phyloP scores from a whole-genome alignment of 2,329 filamentous ascomycete species.

The Venturia oleaginea region DNA sequence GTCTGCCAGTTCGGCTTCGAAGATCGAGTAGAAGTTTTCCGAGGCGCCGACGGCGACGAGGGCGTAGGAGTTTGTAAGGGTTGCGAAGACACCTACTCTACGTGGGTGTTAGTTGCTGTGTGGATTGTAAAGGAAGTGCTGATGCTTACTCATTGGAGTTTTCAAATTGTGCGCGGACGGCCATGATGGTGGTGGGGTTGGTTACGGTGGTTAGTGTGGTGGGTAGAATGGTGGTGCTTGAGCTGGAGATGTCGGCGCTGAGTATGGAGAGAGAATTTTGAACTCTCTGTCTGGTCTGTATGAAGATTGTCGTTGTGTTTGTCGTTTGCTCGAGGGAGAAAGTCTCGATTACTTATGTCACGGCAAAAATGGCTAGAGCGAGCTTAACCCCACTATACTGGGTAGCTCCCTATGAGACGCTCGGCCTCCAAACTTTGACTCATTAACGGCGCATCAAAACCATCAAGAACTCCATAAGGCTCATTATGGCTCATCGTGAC shows the following conservation, averaged over 20 bases:
- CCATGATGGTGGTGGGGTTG: slow-evolving; percentile 31
- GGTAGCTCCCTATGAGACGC: not conserved
- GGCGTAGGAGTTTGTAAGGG: slow-evolving; percentile 94
- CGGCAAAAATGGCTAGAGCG: not conserved
- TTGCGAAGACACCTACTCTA: slow-evolving; percentile 93
- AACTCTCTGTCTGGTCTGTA: not conserved
- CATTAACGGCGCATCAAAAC: not conserved
- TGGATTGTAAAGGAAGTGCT: slow-evolving; percentile 15
- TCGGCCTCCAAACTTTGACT: not conserved
- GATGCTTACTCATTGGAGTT: slow-evolving; percentile 76
- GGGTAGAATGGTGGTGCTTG: not conserved
- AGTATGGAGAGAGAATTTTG: not conserved
- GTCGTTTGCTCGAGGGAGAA: not conserved
- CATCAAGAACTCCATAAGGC: not conserved
- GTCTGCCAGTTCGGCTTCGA: slow-evolving; percentile 96
- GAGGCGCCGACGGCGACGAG: slow-evolving; percentile 89
- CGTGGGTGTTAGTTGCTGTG: not conserved
- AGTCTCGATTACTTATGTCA: not conserved
- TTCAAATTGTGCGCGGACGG: slow-evolving; percentile 60
- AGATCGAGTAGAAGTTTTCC: slow-evolving; percentile 92
- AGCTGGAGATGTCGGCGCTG: not conserved
- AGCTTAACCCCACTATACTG: not conserved
- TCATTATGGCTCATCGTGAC: not conserved
- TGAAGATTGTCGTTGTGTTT: not conserved
- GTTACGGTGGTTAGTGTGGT: not conserved